These are phyloP conservation scores for Bruguiera sexangula DNA, from an alignment of 345 rosid genomes.

Conservation along the genomic window DNA sequence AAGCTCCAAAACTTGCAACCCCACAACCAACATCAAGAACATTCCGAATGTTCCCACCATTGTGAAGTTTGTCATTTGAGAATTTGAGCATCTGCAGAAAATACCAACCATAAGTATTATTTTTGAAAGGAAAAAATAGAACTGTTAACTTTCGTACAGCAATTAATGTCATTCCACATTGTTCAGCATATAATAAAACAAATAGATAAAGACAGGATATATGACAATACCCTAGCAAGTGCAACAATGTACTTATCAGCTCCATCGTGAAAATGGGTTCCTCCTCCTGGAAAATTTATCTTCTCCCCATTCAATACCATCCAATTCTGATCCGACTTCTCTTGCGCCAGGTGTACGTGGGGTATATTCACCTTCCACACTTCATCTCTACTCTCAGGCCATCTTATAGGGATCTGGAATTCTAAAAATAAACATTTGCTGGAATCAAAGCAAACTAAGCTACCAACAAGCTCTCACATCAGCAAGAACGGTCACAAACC, in stretches of 20 bases:
- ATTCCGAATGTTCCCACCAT: slow-evolving; percentile 71
- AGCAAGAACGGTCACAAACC: slow-evolving; percentile 40
- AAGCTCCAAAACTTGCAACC: slow-evolving; percentile 98
- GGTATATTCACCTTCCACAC: slow-evolving; percentile 98
- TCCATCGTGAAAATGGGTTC: slow-evolving; percentile 93
- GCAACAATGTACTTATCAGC: slow-evolving; percentile 92
- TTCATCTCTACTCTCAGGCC: slow-evolving; percentile 97
- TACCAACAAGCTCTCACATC: slow-evolving; percentile 7
- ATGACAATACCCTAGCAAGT: slow-evolving; percentile 63
- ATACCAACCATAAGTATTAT: neutral
- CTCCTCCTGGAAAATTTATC: slow-evolving; percentile 97
- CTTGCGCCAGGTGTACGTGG: slow-evolving; percentile 89
- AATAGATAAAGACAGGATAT: neutral
- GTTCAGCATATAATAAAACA: slow-evolving; percentile 11
- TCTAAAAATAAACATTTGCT: slow-evolving; percentile 36
- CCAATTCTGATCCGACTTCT: slow-evolving; percentile 99
- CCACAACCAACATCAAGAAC: slow-evolving; percentile 99
- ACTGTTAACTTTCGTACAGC: neutral
- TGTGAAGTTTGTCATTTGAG: slow-evolving; percentile 79
- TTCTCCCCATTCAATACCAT: slow-evolving; percentile 93
- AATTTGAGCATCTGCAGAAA: slow-evolving; percentile 86
- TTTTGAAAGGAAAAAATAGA: neutral
- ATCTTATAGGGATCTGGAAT: slow-evolving; percentile 82
- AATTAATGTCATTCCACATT: neutral
- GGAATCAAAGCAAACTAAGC: slow-evolving; percentile 35